Evolutionary conservation across 306 rosid species (phyloP), one percentile per base, ranked within the genome.

Genomic region (Malus orientalis): DNA sequence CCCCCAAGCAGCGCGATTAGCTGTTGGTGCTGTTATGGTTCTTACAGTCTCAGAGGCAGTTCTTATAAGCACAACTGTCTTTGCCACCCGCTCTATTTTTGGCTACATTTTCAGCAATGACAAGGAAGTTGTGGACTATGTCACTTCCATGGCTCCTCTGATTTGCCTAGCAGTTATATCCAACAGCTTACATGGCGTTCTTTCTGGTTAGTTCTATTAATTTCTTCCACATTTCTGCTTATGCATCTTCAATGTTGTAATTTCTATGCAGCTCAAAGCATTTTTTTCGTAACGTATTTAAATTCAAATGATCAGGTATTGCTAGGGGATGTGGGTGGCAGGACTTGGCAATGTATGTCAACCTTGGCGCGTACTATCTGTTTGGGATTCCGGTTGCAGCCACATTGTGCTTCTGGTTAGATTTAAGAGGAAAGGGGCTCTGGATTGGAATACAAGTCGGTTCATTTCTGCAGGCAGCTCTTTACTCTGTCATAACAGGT

Each of bases 241-340:
- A 7, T 23, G 38, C 68, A 59, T 20, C 22, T 53, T 83, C 66
- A 54, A 69, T 62, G 6, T 10, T 3, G 9, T n/a, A 32, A 51
- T 62, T 16, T 61, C 62, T 19, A 27, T 18, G 13, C 42, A 47
- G 12, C 51, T 30, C 33, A 51, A 49, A 13, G 32, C 23, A 10
- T 9, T 5, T 64, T 64, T n/a, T 32, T 76, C 22, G 11, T 40
- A 9, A 36, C 40, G 40, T 75, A 7, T 12, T 4, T 53, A 54
- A 13, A 59, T 68, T 18, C 67, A 18, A 40, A 47, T 40, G 45
- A 40, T 51, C 61, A 91, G 96, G 93, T 58, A 73, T 86, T 80
- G 90, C 96, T 79, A 87, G 91, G 81, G 91, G 96, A 25, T 89
- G 86, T 84, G 93, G 96, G 36, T 87, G 93, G 96, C 93, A 91